phyloP scores from a whole-genome alignment of 148 eudicot genomes.

The Heliamphora exappendiculata region DNA sequence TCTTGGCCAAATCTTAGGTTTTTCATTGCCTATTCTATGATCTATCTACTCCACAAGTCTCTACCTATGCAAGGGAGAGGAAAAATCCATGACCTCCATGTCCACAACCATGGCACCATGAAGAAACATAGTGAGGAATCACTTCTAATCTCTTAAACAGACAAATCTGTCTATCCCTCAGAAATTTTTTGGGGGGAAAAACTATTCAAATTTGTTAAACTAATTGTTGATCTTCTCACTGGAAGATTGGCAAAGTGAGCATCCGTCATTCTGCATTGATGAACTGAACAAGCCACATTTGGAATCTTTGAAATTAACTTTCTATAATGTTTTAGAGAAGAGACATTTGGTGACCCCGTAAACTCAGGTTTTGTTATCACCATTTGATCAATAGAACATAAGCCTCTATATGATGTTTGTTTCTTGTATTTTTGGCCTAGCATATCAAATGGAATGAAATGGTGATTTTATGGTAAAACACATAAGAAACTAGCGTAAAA shows the following conservation, averaged over 20 bases:
- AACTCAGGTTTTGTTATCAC: background rate
- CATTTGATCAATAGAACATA: background rate
- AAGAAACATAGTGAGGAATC: background rate
- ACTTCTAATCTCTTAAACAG: no score
- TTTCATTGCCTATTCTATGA: no score
- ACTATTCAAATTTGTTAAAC: background rate
- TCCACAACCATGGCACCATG: background rate
- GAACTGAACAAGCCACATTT: background rate
- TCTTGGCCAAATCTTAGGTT: background rate
- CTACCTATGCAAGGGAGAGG: background rate
- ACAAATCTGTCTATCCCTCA: background rate
- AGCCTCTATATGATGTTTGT: no score
- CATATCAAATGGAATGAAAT: background rate
- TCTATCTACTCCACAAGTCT: background rate
- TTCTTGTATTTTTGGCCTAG: background rate
- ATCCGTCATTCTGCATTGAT: background rate
- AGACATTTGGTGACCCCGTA: background rate
- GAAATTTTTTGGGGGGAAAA: background rate
- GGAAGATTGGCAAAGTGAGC: background rate
- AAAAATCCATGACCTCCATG: background rate
- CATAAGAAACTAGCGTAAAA: background rate
- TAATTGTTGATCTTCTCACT: background rate
- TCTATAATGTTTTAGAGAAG: background rate
- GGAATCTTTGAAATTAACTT: background rate
- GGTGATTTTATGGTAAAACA: background rate